Evolutionary conservation across 202 grass and related monocot species (phyloP).

Genomic region (Alloteropsis angusta): DNA sequence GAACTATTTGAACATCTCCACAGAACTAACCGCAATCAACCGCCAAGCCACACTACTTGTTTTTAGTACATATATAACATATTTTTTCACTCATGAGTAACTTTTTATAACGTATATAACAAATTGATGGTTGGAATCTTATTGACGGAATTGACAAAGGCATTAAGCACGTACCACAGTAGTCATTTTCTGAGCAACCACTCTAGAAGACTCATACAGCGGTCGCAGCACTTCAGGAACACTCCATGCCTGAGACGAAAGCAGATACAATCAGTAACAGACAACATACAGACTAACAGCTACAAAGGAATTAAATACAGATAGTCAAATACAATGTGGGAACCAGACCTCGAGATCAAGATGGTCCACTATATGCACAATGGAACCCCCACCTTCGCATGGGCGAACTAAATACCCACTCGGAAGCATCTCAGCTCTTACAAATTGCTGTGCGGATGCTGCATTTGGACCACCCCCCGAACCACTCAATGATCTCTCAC

Average conservation of each 20-base stretch:
- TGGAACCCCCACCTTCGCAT: constrained; percentile 82
- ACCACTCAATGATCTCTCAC: constrained; percentile 93
- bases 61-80: constrained; percentile 21
- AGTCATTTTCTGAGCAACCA: constrained; percentile 96
- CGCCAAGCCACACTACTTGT: neutral
- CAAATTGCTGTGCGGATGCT: constrained; percentile 73
- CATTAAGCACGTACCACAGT: constrained; percentile 50
- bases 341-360: constrained; percentile 78
- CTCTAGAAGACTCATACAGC: constrained; percentile 81
- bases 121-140: constrained; percentile 12
- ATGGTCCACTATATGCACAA: constrained; percentile 95
- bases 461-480: constrained; percentile 73
- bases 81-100: constrained; percentile 5
- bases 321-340: neutral
- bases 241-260: constrained; percentile 54
- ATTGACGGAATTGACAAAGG: neutral
- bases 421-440: constrained; percentile 92
- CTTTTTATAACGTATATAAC: neutral
- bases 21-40: neutral
- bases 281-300: neutral
- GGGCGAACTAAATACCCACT: constrained; percentile 92
- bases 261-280: neutral
- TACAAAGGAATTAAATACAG: neutral
- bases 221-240: constrained; percentile 91
- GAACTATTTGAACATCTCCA: neutral